Evolutionary conservation across 345 rosid genomes (phyloP).

Genomic region (Schrenkiella parvula): DNA sequence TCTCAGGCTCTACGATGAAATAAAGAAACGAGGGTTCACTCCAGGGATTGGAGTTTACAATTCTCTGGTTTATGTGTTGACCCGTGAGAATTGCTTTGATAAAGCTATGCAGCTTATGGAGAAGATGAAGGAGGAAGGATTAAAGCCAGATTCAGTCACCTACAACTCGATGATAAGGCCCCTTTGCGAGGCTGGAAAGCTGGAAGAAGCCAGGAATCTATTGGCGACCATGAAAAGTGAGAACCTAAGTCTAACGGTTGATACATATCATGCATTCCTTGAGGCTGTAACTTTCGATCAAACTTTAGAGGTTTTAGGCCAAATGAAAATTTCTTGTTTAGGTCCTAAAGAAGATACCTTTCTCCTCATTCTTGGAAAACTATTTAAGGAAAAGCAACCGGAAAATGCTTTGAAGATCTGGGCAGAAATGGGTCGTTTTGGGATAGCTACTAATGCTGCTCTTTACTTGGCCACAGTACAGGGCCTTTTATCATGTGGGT

Average conservation of each 20-base stretch:
- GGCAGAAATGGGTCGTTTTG: slow-evolving; percentile 64
- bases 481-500: slow-evolving; percentile 60
- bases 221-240: slow-evolving; percentile 56
- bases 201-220: slow-evolving; percentile 57
- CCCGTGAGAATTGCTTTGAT: slow-evolving; percentile 58
- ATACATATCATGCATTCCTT: slow-evolving; percentile 77
- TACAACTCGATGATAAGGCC: slow-evolving; percentile 73
- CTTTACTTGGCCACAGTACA: slow-evolving; percentile 51
- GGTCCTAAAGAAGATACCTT: slow-evolving; percentile 63
- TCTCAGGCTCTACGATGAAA: slow-evolving; percentile 72
- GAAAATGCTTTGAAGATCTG: slow-evolving; percentile 67
- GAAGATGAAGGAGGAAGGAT: slow-evolving; percentile 52
- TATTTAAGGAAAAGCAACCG: slow-evolving; percentile 54
- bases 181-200: slow-evolving; percentile 50
- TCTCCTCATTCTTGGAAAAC: slow-evolving; percentile 50
- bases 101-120: slow-evolving; percentile 64
- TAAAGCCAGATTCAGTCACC: slow-evolving; percentile 61
- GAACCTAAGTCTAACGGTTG: slow-evolving; percentile 49
- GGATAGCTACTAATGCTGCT: slow-evolving; percentile 36
- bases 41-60: slow-evolving; percentile 66
- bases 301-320: slow-evolving; percentile 48
- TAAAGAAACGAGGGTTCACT: slow-evolving; percentile 73
- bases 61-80: slow-evolving; percentile 67
- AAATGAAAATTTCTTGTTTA: slow-evolving; percentile 55
- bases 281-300: slow-evolving; percentile 43